phyloP scores from a whole-genome alignment of 495 filamentous ascomycete species.

The Tuber brumale region DNA sequence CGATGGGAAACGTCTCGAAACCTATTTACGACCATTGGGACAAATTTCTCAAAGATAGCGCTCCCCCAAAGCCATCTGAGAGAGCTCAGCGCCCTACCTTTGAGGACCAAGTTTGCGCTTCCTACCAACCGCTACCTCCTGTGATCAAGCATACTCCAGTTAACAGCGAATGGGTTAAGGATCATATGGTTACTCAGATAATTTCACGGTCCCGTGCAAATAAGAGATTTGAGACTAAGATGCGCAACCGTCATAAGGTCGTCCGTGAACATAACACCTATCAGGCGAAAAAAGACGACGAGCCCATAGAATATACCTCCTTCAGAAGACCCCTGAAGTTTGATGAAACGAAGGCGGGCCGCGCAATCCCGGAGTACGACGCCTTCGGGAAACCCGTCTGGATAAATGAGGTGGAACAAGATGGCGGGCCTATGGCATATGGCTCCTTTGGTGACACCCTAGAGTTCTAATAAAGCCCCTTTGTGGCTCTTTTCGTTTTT shows the following conservation, averaged over 20 bases:
- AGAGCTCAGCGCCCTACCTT: not conserved
- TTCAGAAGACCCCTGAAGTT: not conserved
- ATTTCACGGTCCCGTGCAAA: not conserved
- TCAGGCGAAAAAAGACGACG: not conserved
- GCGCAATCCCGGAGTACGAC: not conserved
- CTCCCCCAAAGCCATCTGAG: not conserved
- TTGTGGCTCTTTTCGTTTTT: not conserved
- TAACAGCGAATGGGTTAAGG: not conserved
- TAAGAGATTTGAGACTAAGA: not conserved
- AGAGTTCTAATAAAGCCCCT: not conserved
- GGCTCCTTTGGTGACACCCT: not conserved
- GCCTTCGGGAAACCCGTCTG: not conserved
- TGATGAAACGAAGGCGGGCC: not conserved
- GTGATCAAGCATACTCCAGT: not conserved
- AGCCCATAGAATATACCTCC: not conserved
- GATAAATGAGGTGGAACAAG: not conserved
- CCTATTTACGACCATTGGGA: not conserved
- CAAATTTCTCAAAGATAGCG: not conserved
- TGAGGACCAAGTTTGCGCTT: not conserved
- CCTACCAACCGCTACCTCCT: not conserved
- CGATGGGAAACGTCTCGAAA: not conserved
- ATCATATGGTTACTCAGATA: not conserved
- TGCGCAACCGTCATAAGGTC: not conserved
- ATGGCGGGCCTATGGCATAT: not conserved
- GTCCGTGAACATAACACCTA: not conserved